A percentile compares a stretch with the other conserved stretches of the same genome.
Conservation (phyloP, 345 rosid species). For the Heritiera littoralis region DNA sequence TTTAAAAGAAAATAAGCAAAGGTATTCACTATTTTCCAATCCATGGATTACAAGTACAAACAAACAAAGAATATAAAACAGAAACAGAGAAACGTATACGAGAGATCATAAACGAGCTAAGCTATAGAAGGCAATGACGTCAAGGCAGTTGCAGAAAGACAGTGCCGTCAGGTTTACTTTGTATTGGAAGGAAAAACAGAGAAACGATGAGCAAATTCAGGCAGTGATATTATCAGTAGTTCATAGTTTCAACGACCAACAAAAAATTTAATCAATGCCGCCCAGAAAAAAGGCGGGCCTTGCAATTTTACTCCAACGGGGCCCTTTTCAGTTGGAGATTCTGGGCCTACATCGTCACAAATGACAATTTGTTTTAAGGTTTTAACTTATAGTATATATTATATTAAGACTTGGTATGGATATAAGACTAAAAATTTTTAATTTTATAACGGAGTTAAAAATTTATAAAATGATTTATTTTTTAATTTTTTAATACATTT, state of each 20-base stretch:
- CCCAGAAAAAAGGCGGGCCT: not conserved
- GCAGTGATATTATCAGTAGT: not conserved
- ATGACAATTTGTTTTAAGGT: not conserved
- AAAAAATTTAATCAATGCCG: not conserved
- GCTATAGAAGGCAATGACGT: conserved; percentile 15
- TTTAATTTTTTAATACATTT: too few species aligned
- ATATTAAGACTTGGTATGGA: too few species aligned
- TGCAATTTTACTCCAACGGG: not conserved
- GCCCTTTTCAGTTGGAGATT: not conserved
- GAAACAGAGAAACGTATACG: not conserved
- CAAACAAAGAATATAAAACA: not conserved
- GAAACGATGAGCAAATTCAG: not conserved
- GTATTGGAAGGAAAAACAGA: not conserved
- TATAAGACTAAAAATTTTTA: too few species aligned
- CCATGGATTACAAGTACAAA: not conserved
- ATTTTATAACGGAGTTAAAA: too few species aligned
- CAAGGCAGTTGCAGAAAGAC: conserved; percentile 29
- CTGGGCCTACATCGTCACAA: not conserved
- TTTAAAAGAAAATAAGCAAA: not conserved
- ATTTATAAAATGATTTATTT: too few species aligned
- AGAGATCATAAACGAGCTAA: not conserved
- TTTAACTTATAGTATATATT: too few species aligned
- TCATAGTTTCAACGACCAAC: conserved; percentile 19
- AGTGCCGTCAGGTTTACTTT: too few species aligned
- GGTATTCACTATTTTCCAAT: not conserved